Percentiles rank a stretch among this genome's conserved stretches.
Conservation (phyloP, 164 flowering plant species). For the Annona squamosa region DNA sequence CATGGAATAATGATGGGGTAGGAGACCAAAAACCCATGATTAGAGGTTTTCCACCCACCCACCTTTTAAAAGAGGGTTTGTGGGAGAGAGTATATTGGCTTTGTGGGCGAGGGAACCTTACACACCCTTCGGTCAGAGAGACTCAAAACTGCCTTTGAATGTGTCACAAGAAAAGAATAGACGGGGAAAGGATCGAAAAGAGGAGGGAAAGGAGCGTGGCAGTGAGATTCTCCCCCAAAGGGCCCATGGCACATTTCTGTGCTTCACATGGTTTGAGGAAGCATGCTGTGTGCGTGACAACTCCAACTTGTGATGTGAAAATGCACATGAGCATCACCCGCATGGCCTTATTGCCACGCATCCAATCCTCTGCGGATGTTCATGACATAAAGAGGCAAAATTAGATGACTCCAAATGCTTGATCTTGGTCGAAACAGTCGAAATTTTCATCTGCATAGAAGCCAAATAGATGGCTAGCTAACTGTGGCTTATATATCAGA, state of each 20-base stretch:
- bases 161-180: neutral
- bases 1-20: conserved; percentile 27
- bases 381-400: neutral
- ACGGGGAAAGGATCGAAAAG: neutral
- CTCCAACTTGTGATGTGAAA: too few relatives aligned
- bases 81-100: neutral
- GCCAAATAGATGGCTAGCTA: too few relatives aligned
- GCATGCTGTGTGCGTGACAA: neutral
- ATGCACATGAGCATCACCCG: too few relatives aligned
- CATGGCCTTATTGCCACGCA: too few relatives aligned
- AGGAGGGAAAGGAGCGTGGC: conserved; percentile 1
- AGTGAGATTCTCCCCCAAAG: conserved; percentile 19
- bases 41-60: conserved; percentile 19
- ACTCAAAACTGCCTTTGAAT: conserved; percentile 11
- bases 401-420: neutral
- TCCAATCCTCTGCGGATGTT: neutral
- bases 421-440: neutral
- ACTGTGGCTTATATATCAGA: too few relatives aligned
- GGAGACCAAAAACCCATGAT: conserved; percentile 20
- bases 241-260: neutral
- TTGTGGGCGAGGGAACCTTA: conserved; percentile 11
- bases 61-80: neutral
- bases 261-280: neutral
- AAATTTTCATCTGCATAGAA: too few relatives aligned
- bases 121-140: conserved; percentile 1